Base-by-base conservation (phyloP, 2,329 filamentous ascomycete species). In the Aspergillus texensis region DNA sequence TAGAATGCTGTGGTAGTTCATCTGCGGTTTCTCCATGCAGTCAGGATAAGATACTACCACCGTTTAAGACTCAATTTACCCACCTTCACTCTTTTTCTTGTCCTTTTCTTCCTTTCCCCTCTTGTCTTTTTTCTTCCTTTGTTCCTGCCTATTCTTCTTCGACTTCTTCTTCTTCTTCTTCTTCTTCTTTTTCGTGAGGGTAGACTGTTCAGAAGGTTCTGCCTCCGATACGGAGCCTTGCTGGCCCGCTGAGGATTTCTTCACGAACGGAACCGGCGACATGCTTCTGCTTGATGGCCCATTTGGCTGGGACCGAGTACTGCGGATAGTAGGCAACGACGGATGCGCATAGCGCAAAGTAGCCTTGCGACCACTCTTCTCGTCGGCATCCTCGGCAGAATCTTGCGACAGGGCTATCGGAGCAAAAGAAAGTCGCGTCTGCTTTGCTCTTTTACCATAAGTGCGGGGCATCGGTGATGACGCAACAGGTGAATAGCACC, bases 391-490 rank as follows among this genome's bases (percentile, higher is more conserved):
- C 19, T 62, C 54, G 19, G 69, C 65, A 54, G 53, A 67, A 21
- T 65, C 70, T 8, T 70, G 67, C 8, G 76, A 71, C 1, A 75
- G 71, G 36, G 72, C 63, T 16, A 76, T 60, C 26, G 80, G 70
- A 12, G 77, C 74, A 66, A 82, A 82, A n/a, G 77, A 68, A 45
- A 82, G 75, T 55, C 77, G 78, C 57, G 80, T 79, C 69, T 82
- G 80, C 67, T 78, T 78, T 58, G 64, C 65, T 66, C 39, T 41
- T 41, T 75, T 77, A 52, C 67, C 66, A 52, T 69, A 66, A 58
- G 68, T 74, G 68, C 74, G 72, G 63, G 75, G 71, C 75, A 77
- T 77, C 12, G 30, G 57, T 57, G 62, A 57, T 59, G 56, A 60
- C 36, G 55, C 58, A 48, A 55, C 8, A 55, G n/a, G 52, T 19